Percentiles rank a stretch among this genome's conserved stretches.
These are phyloP conservation scores for Fusarium penzigii DNA, from an alignment of 2,329 filamentous ascomycete species.

Conservation along the genomic window DNA sequence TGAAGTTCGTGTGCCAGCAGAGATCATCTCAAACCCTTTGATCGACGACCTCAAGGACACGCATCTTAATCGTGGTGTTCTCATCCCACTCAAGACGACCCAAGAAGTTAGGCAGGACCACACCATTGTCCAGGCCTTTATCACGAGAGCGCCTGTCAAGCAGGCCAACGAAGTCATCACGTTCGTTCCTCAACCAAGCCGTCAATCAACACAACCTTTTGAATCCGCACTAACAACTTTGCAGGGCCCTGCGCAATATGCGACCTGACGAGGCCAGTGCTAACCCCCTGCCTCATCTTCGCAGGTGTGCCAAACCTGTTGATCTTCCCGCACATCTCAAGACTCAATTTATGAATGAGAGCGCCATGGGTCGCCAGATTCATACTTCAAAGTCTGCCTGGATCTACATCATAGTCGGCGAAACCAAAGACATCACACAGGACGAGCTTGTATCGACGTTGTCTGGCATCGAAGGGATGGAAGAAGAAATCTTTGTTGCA, in stretches of 20 bases:
- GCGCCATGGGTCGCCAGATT: slow-evolving; percentile 53
- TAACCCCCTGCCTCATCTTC: slow-evolving; percentile 70
- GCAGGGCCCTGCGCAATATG: slow-evolving; percentile 56
- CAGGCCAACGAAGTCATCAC: slow-evolving; percentile 71
- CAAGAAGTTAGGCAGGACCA: slow-evolving; percentile 63
- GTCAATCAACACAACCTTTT: background rate
- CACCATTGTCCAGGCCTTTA: slow-evolving; percentile 62
- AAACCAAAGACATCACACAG: slow-evolving; percentile 52
- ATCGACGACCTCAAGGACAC: slow-evolving; percentile 38
- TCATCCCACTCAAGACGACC: slow-evolving; percentile 65
- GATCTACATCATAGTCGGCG: slow-evolving; percentile 60
- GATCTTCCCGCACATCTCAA: slow-evolving; percentile 69
- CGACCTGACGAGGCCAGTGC: slow-evolving; percentile 58
- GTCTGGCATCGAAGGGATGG: slow-evolving; percentile 50
- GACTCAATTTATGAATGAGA: slow-evolving; percentile 60
- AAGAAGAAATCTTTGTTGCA: slow-evolving; percentile 57
- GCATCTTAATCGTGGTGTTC: slow-evolving; percentile 46
- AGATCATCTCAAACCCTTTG: slow-evolving; percentile 38
- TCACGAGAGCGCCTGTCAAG: slow-evolving; percentile 72
- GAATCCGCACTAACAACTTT: slow-evolving; percentile 15
- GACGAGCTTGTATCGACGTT: slow-evolving; percentile 53
- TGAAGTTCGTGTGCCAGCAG: slow-evolving; percentile 23
- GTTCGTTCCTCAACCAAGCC: slow-evolving; percentile 47
- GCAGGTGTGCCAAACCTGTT: slow-evolving; percentile 71
- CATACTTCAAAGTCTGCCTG: slow-evolving; percentile 61